phyloP scores from a whole-genome alignment of 805 yeast species.

The Starmera pachycereana region DNA sequence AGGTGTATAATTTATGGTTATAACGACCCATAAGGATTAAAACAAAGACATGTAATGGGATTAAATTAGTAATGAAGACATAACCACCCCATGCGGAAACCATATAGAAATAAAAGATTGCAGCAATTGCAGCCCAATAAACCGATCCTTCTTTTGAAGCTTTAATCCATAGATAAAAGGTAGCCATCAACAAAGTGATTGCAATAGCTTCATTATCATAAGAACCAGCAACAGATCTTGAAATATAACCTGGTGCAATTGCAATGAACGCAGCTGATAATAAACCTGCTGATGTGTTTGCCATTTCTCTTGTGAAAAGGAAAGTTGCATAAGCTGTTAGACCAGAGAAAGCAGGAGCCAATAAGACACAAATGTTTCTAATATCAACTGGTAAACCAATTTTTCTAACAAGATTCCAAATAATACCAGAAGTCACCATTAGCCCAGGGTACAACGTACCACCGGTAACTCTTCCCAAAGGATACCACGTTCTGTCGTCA shows the following conservation, averaged over 20 bases:
- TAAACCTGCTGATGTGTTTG: constrained; percentile 81
- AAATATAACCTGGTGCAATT: constrained; percentile 96
- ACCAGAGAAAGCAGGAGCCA: constrained; percentile 95
- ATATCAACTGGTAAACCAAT: constrained; percentile 82
- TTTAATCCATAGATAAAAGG: constrained; percentile 94
- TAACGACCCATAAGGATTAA: constrained; percentile 92
- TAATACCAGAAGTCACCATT: constrained; percentile 93
- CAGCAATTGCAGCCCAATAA: constrained; percentile 72
- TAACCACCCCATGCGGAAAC: constrained; percentile 99
- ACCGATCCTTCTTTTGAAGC: constrained; percentile 87
- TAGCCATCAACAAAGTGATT: constrained; percentile 87
- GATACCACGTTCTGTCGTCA: constrained; percentile 98
- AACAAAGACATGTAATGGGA: constrained; percentile 90
- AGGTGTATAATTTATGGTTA: constrained; percentile 68
- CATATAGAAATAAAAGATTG: constrained; percentile 93
- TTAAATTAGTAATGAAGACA: constrained; percentile 95
- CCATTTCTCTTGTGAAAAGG: constrained; percentile 79
- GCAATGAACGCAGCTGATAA: constrained; percentile 92
- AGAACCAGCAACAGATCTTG: constrained; percentile 97
- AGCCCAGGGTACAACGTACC: constrained; percentile 97
- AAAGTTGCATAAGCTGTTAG: constrained; percentile 87
- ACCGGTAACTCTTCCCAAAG: constrained; percentile 97
- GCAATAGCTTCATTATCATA: constrained; percentile 99
- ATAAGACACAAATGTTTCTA: constrained; percentile 87
- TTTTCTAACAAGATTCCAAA: constrained; percentile 62